phyloP scores from a whole-genome alignment of 176 grass and related monocot species.

The Coix lacrymajobi region DNA sequence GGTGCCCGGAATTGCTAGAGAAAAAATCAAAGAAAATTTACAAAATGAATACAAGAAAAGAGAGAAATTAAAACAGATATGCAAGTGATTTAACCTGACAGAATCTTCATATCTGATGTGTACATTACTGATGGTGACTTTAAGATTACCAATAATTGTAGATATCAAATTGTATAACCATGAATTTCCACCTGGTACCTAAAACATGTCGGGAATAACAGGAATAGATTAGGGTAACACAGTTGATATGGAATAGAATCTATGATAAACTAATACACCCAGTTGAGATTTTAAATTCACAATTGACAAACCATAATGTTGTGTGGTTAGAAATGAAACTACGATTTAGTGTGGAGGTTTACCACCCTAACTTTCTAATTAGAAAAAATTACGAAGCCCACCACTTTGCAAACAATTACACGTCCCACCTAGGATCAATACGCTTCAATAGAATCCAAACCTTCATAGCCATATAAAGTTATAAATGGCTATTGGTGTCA shows the following conservation, averaged over 20 bases:
- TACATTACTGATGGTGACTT: constrained; percentile 96
- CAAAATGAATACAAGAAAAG: constrained; percentile 4
- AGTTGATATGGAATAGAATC: neutral
- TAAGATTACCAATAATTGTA: constrained; percentile 96
- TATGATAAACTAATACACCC: neutral
- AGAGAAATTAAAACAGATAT: constrained; percentile 15
- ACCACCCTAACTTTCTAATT: neutral
- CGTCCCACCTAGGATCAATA: neutral
- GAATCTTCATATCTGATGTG: constrained; percentile 99
- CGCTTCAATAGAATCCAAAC: neutral
- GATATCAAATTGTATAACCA: constrained; percentile 88
- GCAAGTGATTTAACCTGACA: constrained; percentile 51
- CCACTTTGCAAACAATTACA: neutral
- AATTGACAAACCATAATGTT: neutral
- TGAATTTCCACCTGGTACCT: constrained; percentile 71
- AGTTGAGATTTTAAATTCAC: neutral
- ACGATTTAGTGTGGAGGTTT: neutral
- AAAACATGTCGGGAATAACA: constrained; percentile 12
- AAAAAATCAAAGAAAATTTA: constrained; percentile 12
- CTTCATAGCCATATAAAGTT: neutral
- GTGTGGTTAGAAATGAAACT: neutral
- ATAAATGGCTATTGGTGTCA: neutral
- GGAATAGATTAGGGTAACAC: neutral
- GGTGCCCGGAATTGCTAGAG: constrained; percentile 83
- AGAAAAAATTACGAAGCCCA: neutral